Base-by-base conservation (phyloP, 495 filamentous ascomycete genomes). In the Lentithecium fluviatile region DNA sequence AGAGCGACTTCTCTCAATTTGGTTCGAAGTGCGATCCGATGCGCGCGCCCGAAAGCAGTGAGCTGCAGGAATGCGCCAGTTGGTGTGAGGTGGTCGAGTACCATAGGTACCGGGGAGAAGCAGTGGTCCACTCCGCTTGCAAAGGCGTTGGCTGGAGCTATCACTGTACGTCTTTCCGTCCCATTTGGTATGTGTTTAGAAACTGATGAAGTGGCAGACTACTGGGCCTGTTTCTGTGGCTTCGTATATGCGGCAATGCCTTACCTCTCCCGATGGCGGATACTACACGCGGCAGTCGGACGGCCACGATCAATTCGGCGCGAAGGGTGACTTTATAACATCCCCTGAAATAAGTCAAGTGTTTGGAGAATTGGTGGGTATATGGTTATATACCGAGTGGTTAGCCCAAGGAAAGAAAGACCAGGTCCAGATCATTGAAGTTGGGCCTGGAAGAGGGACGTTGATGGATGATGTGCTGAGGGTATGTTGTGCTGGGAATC, bases 341-440 rank as follows among this genome's bases (percentile, higher is more conserved):
- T 96, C 91, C 6, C 94, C 94, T 0, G 94, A 98, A 74, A 97
- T 98, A 66, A 96, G 91, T 2, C 94, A 98, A 71, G 82, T 97
- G 15, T 97, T 97, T 76, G 94, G 94, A 21, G 94, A 98, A 73
- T 80, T 98, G 17, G 76, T 96, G 46, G 94, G 91, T 0, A 82
- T 98, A 67, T 98, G 94, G 94, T 84, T 95, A 45, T 84, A 97
- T 25, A 81, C 95, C 29, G 94, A 98, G 78, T 97, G 94, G 93
- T 88, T 97, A 75, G 83, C 87, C 24, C 94, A 97, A 71, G 92
- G 91, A 7, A 78, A 80, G 51, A 83, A 71, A 52, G 79, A 79
- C 34, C 87, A 88, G 23, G 84, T 96, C 17, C 86, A 97, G 66
- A 74, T 98, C 56, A 88, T 98, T 65, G 94, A 98, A 71, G 84